Evolutionary conservation across 345 rosid genomes (phyloP), one percentile per base, ranked within the genome.

Genomic region (Eucalyptus regnans): DNA sequence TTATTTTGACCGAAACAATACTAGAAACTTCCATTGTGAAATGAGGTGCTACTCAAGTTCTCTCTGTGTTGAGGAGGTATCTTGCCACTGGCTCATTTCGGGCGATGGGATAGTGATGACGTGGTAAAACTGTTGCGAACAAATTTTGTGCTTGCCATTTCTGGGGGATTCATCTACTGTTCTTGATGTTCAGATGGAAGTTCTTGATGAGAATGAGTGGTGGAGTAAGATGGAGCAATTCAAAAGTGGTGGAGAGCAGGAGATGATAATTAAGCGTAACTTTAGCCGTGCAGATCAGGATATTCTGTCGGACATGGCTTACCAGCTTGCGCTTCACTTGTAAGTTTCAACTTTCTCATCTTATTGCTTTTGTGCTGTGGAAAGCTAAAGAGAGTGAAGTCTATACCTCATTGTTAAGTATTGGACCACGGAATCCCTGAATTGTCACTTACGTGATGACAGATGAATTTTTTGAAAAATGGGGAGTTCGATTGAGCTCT

Each of bases 171-270:
- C 56, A 87, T 66, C 25, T 7, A 50, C 41, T 33, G 48, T 31
- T 51, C 29, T 86, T 86, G 29, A 50, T 86, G 43, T 31, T 86
- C 88, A 97, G 99, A 91, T 96, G 96, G 99, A 97, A 91, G 94
- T 93, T 91, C 90, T 97, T 85, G 95, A 97, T 89, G 96, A 95
- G 93, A 93, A 94, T 86, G 99, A 95, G 90, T 95, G 98, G 99
- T 92, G 98, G 99, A 92, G 91, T 92, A 96, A 94, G 96, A 94
- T 97, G 91, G 94, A 95, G 93, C 94, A 91, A 90, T 90, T 97
- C 95, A 94, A 94, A 91, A 84, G 88, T 16, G 93, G 95, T 79
- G 93, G 94, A 62, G 98, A 94, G 88, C 97, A 95, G 90, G 99
- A 96, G 93, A 89, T 96, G 96, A 90, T 96, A 62, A 91, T 96